Evolutionary conservation across 1,284 basidiomycete species (phyloP).

Genomic region (Apiotrichum brassicae): DNA sequence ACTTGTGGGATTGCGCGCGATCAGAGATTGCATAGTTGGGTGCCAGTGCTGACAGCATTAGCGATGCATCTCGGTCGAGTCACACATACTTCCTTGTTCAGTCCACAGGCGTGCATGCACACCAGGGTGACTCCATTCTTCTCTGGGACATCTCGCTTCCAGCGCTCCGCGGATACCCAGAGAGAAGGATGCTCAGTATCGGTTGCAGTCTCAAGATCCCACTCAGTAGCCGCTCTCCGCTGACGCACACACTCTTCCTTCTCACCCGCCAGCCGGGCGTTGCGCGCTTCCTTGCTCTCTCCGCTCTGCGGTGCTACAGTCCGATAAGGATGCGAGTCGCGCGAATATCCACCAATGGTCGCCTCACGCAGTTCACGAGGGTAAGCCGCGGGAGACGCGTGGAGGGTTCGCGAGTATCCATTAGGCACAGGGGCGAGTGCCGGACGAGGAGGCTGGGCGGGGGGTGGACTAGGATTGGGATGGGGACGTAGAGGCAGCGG

Average conservation of each 20-base stretch:
- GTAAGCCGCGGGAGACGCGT: constrained; percentile 66
- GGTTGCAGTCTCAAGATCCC: constrained; percentile 4
- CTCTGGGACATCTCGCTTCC: constrained; percentile 15
- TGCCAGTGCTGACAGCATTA: constrained; percentile 53
- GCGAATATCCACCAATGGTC: constrained; percentile 21
- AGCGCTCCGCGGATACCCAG: constrained; percentile 26
- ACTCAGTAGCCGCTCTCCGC: constrained; percentile 5
- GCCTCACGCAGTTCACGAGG: constrained; percentile 49
- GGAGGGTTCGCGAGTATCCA: constrained; percentile 54
- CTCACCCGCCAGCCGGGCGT: constrained; percentile 13
- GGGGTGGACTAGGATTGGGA: neutral
- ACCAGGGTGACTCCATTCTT: constrained; percentile 58
- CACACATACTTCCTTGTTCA: constrained; percentile 73
- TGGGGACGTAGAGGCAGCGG: constrained; percentile 7
- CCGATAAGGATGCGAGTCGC: constrained; percentile 19
- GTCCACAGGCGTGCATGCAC: constrained; percentile 70
- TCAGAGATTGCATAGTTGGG: constrained; percentile 53
- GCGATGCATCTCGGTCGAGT: too few relatives aligned
- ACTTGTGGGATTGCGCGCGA: constrained; percentile 9
- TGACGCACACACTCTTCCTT: constrained; percentile 4
- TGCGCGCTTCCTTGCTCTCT: constrained; percentile 33
- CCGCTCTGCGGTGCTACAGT: neutral
- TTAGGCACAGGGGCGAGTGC: constrained; percentile 28
- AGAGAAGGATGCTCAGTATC: constrained; percentile 44
- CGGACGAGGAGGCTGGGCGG: constrained; percentile 4